Evolutionary conservation across 805 yeast genomes (phyloP), one percentile per base, ranked within the genome.

Genomic region (Spathaspora sp.): DNA sequence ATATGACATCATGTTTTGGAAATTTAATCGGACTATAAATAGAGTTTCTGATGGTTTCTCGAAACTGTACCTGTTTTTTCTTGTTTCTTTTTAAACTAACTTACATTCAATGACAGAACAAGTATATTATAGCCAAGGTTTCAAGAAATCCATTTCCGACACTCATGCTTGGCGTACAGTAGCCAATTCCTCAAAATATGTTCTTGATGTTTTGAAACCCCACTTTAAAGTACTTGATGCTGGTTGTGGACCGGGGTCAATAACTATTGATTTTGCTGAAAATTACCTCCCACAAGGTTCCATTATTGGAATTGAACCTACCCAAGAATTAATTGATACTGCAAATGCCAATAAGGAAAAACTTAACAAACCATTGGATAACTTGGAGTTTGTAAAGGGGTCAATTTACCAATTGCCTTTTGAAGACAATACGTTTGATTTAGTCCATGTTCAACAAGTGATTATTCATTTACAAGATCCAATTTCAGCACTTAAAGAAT

Each of bases 181-280:
- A 5, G 58, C 54, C 9, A 69, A 65, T 49, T 64, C 68, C 7
- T 54, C 64, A 2, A 57, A 56, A 2, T 66, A 57, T 51, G 50
- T 69, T 49, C 46, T 66, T 14, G 64, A 66, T 3, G 56, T 63
- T 31, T 45, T 73, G 28, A 60, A 66, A 51, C 57, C 63, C 4
- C 56, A 57, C 14, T 56, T 57, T 40, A 52, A 55, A 38, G 55
- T 73, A 7, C 63, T 74, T 12, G 79, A 74, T 53, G 74, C 73
- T 18, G 78, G 78, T 9, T 66, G 72, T 55, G 79, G 79, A 0
- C 77, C 77, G 3, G 78, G 77, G 0, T 60, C 75, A 5, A 73
- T 74, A 35, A 69, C 75, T 4, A 43, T 55, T 5, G 76, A 66
- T 49, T 52, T 73, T 19, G 70, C 69, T 16, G 70, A 69, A 17